A percentile compares a stretch with the other conserved stretches of the same genome.
Conservation (phyloP, 345 rosid species). For the Bruguiera parviflora region DNA sequence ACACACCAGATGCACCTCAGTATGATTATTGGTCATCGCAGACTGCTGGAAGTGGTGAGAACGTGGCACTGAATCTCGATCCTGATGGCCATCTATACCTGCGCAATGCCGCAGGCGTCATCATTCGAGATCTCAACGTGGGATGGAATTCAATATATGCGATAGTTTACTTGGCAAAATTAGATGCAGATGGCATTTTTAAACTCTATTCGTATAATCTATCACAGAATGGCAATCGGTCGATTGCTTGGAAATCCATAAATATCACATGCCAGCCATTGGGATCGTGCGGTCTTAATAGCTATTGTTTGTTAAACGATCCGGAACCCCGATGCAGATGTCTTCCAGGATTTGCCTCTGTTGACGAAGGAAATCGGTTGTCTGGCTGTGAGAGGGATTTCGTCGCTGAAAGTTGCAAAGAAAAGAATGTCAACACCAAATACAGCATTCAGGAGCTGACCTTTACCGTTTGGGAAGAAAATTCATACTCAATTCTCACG, state of each 20-base stretch:
- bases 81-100: constrained; percentile 21
- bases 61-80: too few relatives aligned
- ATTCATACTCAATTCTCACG: neutral
- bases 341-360: constrained; percentile 21
- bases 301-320: constrained; percentile 18
- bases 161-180: neutral
- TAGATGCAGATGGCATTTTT: constrained; percentile 19
- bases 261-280: constrained; percentile 9
- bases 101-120: neutral
- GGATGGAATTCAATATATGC: neutral
- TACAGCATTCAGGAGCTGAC: constrained; percentile 9
- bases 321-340: constrained; percentile 2
- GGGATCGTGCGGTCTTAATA: constrained; percentile 27
- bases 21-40: too few relatives aligned
- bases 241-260: neutral
- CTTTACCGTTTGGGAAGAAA: constrained; percentile 17
- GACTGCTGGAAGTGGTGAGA: too few relatives aligned
- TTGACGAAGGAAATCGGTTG: constrained; percentile 7
- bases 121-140: neutral
- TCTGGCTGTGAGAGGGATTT: constrained; percentile 26
- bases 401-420: constrained; percentile 12
- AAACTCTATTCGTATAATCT: constrained; percentile 9
- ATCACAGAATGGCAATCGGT: constrained; percentile 2
- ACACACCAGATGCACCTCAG: too few relatives aligned
- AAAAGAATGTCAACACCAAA: neutral